These are phyloP conservation scores for Malus hybrid DNA, from an alignment of 331 rosid species.

Conservation along the genomic window DNA sequence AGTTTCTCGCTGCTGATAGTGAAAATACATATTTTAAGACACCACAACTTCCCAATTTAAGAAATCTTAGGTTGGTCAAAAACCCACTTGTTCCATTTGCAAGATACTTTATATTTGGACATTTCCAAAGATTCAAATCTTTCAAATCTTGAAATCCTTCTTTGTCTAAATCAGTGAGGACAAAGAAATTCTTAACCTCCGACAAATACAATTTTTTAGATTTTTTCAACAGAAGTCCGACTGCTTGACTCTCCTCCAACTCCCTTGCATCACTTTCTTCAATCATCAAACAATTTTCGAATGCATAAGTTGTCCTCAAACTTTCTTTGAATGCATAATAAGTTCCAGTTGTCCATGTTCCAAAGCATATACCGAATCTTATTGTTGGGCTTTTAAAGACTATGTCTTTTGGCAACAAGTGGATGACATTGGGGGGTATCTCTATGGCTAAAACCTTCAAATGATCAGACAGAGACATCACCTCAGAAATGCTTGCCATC, in stretches of 20 bases:
- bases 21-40: too few relatives aligned
- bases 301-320: background rate
- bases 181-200: background rate
- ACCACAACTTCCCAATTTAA: accelerated
- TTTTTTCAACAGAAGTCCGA: too few relatives aligned
- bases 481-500: background rate
- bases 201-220: accelerated
- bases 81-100: background rate
- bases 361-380: too few relatives aligned
- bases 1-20: too few relatives aligned
- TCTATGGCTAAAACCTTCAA: background rate
- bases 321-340: too few relatives aligned
- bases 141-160: background rate
- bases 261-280: background rate
- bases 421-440: background rate
- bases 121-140: accelerated
- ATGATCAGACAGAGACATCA: background rate
- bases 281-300: background rate
- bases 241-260: background rate
- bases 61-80: background rate
- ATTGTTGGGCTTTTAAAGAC: background rate
- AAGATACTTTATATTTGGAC: background rate
- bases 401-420: background rate
- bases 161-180: background rate
- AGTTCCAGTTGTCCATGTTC: too few relatives aligned